phyloP scores from a whole-genome alignment of 306 rosid species.

The Glycine tomentella region DNA sequence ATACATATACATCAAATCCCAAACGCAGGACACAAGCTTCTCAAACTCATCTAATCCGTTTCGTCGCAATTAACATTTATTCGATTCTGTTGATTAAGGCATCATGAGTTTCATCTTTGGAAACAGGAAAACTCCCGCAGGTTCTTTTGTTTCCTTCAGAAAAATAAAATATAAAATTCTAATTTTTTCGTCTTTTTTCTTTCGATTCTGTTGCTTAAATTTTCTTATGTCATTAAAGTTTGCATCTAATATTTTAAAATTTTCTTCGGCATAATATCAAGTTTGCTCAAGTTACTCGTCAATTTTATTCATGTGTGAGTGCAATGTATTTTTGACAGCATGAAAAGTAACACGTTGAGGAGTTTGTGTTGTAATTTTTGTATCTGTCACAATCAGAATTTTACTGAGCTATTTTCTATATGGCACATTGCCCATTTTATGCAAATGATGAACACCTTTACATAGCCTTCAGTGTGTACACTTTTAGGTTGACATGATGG shows the following conservation, averaged over 20 bases:
- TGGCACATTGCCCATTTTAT: background rate
- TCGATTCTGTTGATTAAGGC: constrained; percentile 45
- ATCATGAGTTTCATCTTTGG: constrained; percentile 88
- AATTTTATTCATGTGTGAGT: background rate
- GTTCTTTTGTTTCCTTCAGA: constrained; percentile 37
- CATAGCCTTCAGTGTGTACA: background rate
- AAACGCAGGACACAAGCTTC: constrained; percentile 10
- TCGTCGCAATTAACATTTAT: background rate
- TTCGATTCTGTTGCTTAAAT: constrained; percentile 3
- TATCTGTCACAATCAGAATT: constrained; percentile 7
- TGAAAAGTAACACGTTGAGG: background rate
- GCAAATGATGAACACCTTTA: constrained; percentile 1
- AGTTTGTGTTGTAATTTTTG: background rate
- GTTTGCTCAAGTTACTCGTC: background rate
- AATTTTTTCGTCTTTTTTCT: background rate
- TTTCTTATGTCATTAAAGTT: background rate
- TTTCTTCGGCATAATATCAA: background rate
- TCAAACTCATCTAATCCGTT: constrained; percentile 22
- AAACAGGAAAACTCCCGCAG: constrained; percentile 88
- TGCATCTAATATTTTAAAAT: background rate
- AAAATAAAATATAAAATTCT: background rate
- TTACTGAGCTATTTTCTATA: background rate
- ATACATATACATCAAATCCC: constrained; percentile 9
- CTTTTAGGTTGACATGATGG: constrained; percentile 3
- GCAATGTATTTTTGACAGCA: background rate